Evolutionary conservation across 2,329 filamentous ascomycete genomes (phyloP), one percentile per base, ranked within the genome.

Genomic region (Epichloe baconii): DNA sequence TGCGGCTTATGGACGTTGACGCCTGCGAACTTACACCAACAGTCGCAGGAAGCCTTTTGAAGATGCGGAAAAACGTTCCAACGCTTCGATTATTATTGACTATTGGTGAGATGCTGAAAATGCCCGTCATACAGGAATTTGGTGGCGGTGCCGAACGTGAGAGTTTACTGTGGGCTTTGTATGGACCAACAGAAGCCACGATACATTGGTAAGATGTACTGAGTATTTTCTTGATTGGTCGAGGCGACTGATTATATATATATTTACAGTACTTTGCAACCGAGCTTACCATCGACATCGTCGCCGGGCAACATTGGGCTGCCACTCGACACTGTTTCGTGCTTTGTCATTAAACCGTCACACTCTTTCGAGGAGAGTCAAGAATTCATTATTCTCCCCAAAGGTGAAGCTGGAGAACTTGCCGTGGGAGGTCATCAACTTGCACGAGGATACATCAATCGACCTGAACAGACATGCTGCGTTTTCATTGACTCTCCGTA

Each of bases 21-120:
- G 89, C 86, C 1, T 89, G 85, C 55, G 90, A 95, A 67, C 72
- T 96, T 49, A 96, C 90, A 0, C 90, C 90, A 0, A 95, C 88
- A 0, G 89, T 95, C 11, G 87, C 85, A 0, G 83, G 82, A 10
- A 89, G 86, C 58, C 69, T 96, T 10, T 68, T 96, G 17, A 77
- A 79, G 21, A 80, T 70, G n/a, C 76, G 88, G 56, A 64, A 72
- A 2, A 79, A 78, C 47, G 87, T 83, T 0, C 88, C 89, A 0
- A 68, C 70, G 0, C 66, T 96, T 38, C 80, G 76, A 49, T 67
- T 90, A 0, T 72, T 96, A 0, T 69, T 96, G 23, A 95, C 89
- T 0, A 95, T 95, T 57, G 90, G 90, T 5, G 90, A 96, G 66
- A 95, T 95, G 89, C 76, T 96, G 37, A 95, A 86, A 3, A 73